phyloP scores from a whole-genome alignment of 306 rosid genomes.

The Gastrolobium bilobum region DNA sequence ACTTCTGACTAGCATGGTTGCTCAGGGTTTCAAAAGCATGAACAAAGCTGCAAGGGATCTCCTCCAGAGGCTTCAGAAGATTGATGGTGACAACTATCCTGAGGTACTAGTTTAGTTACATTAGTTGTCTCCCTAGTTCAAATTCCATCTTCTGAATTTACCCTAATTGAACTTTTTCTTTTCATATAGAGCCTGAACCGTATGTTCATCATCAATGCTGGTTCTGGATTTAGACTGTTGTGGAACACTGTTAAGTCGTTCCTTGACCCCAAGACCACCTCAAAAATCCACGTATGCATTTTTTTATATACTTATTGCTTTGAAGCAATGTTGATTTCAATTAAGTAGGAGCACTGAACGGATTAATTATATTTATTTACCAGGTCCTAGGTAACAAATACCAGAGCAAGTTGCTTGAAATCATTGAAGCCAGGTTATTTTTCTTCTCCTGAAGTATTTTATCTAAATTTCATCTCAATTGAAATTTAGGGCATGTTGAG shows the following conservation, averaged over 20 bases:
- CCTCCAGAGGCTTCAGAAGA: constrained; percentile 81
- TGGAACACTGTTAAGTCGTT: constrained; percentile 93
- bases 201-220: constrained; percentile 98
- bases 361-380: constrained; percentile 32
- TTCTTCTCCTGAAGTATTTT: constrained; percentile 18
- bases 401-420: constrained; percentile 95
- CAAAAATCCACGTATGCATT: constrained; percentile 80
- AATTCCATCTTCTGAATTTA: constrained; percentile 20
- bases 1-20: constrained; percentile 5
- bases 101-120: constrained; percentile 66
- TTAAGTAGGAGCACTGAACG: constrained; percentile 41
- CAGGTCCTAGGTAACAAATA: constrained; percentile 96
- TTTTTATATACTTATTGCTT: neutral
- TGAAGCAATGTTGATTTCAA: constrained; percentile 35
- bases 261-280: constrained; percentile 92
- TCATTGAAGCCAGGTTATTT: constrained; percentile 80
- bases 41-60: constrained; percentile 96
- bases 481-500: constrained; percentile 4
- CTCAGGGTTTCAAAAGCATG: constrained; percentile 81
- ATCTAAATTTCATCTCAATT: constrained; percentile 6
- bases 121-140: constrained; percentile 23
- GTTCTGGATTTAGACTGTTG: constrained; percentile 92
- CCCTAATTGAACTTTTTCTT: constrained; percentile 31
- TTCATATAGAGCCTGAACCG: constrained; percentile 73
- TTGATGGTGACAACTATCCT: constrained; percentile 96